These are phyloP conservation scores for Cutaneotrichosporon dermatis DNA, from an alignment of 1,284 basidiomycete species.

Conservation along the genomic window DNA sequence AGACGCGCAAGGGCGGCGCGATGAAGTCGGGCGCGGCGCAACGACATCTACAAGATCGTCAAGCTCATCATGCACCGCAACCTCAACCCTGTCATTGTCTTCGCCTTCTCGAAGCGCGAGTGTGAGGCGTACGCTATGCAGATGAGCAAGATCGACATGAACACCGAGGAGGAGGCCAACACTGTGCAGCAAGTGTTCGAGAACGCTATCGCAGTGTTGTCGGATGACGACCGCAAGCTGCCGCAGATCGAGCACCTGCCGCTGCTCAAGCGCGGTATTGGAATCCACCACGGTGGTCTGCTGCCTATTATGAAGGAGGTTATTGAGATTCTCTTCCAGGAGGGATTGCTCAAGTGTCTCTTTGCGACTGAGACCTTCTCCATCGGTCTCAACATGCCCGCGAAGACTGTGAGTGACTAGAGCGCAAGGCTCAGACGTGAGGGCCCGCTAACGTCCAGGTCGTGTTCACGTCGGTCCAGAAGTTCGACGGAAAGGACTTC, in stretches of 20 bases:
- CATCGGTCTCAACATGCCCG: slow-evolving; percentile 99
- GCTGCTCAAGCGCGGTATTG: slow-evolving; percentile 89
- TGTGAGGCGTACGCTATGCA: slow-evolving; percentile 89
- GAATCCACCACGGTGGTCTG: slow-evolving; percentile 97
- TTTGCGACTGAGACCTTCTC: slow-evolving; percentile 99
- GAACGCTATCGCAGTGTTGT: slow-evolving; percentile 87
- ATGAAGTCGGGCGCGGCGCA: slow-evolving; percentile 65
- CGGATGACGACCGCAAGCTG: slow-evolving; percentile 80
- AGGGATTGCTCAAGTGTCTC: slow-evolving; percentile 97
- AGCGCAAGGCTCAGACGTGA: neutral
- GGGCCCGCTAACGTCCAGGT: slow-evolving; percentile 50
- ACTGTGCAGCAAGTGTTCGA: slow-evolving; percentile 85
- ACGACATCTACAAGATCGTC: slow-evolving; percentile 94
- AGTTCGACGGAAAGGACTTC: slow-evolving; percentile 95
- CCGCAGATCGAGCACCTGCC: slow-evolving; percentile 95
- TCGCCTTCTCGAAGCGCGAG: slow-evolving; percentile 97
- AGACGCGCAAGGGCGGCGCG: slow-evolving; percentile 82
- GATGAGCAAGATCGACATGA: slow-evolving; percentile 95
- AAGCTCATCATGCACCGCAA: slow-evolving; percentile 99
- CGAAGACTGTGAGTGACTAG: slow-evolving; percentile 55
- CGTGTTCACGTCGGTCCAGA: slow-evolving; percentile 86
- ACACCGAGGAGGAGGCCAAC: slow-evolving; percentile 86
- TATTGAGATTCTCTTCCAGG: slow-evolving; percentile 98
- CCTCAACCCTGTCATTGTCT: slow-evolving; percentile 97
- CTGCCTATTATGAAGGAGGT: slow-evolving; percentile 98